Base-by-base conservation (phyloP, 2,329 filamentous ascomycete genomes). In the Fusarium tuaranense region DNA sequence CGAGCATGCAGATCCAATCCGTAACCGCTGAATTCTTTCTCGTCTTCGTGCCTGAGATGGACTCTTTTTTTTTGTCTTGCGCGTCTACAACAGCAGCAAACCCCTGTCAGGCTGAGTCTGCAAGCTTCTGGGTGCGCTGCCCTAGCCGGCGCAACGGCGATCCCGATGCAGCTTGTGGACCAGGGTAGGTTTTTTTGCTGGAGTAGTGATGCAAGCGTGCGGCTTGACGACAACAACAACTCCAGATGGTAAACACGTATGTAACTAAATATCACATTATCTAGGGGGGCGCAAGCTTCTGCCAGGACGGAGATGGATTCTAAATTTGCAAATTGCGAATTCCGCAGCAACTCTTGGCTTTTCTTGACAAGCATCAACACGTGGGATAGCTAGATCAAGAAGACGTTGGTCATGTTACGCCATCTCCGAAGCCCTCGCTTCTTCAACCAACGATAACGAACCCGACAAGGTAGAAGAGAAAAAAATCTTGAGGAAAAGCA, bases 101-200 rank as follows among this genome's bases (percentile, higher is more conserved):
- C 67, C 76, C 76, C 68, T 78, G 76, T 69, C 76, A 75, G 76
- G 76, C 76, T 78, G 76, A 78, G 68, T 64, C 48, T 65, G 20
- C 51, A 51, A 22, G 48, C 20, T 51, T 62, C 32, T 60, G 58
- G 58, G 57, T 58, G 72, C 70, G 68, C 59, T 68, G 60, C 68
- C 63, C 60, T 62, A 69, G 63, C 63, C 73, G 64, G 73, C 67
- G 68, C 68, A 73, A 75, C 76, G 76, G 76, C 74, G 74, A 78
- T 78, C 72, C 76, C 76, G 76, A 75, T 75, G 72, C 70, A 73
- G 70, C 51, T 57, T 66, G 39, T 65, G 36, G 48, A 58, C 44
- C 62, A 65, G 68, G 65, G 44, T 68, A 53, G 48, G 16, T 53
- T 53, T 51, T 51, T 51, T 30, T 51, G 46, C 46, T 53, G 65